Evolutionary conservation across 2,329 filamentous ascomycete species (phyloP).

Genomic region (Nigrograna mackinnonii): DNA sequence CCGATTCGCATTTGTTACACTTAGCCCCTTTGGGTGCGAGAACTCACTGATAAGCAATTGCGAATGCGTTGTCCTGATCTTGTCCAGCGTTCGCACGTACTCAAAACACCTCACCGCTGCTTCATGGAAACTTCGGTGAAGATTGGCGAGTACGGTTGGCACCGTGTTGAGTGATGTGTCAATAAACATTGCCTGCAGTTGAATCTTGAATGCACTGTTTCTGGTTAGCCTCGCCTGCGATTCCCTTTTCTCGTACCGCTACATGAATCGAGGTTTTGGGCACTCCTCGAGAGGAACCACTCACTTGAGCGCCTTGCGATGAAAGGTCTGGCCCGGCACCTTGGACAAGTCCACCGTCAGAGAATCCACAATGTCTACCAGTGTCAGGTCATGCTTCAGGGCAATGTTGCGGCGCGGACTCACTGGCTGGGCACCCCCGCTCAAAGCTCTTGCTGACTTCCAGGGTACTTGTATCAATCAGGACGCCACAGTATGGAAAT

Average conservation of each 20-base stretch:
- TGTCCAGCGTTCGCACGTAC: slow-evolving; percentile 64
- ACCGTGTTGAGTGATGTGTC: slow-evolving; percentile 78
- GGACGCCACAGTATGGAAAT: slow-evolving; percentile 91
- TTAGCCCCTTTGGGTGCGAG: slow-evolving; percentile 13
- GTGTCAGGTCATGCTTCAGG: slow-evolving; percentile 7
- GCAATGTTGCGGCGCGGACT: slow-evolving; percentile 22
- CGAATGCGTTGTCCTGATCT: slow-evolving; percentile 58
- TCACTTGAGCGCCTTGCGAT: slow-evolving; percentile 74
- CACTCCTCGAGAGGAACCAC: slow-evolving; percentile 16
- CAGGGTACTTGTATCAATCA: slow-evolving; percentile 75
- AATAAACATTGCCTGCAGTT: slow-evolving; percentile 82
- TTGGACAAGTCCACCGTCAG: slow-evolving; percentile 79
- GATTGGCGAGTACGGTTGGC: slow-evolving; percentile 70
- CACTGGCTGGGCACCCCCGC: slow-evolving; percentile 55
- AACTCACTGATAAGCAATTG: slow-evolving; percentile 63
- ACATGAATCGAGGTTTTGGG: not conserved
- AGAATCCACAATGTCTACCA: slow-evolving; percentile 64
- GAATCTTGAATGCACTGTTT: slow-evolving; percentile 73
- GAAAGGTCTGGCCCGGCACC: slow-evolving; percentile 75
- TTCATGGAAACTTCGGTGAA: slow-evolving; percentile 75
- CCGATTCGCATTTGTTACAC: slow-evolving; percentile 12
- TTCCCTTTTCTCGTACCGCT: not conserved
- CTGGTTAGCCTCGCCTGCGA: slow-evolving; percentile 16
- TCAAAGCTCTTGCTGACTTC: slow-evolving; percentile 73
- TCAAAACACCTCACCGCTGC: slow-evolving; percentile 74